phyloP scores from a whole-genome alignment of 2,329 filamentous ascomycete species.

The Elsinoe necatrix region DNA sequence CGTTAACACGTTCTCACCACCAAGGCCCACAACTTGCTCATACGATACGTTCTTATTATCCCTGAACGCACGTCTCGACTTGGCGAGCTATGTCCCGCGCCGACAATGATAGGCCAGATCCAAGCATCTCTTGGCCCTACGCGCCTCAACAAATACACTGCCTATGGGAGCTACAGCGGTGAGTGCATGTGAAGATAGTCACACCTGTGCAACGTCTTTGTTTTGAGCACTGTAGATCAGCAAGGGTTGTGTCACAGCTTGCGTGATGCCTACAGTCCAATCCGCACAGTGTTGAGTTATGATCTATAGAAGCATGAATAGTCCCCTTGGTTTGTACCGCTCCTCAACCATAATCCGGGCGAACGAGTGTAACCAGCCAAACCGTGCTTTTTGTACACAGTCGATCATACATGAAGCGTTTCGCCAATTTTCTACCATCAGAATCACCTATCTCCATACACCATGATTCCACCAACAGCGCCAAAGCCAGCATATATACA shows the following conservation, averaged over 20 bases:
- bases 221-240: not conserved
- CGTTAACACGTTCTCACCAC: not conserved
- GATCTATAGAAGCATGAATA: not conserved
- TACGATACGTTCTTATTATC: not conserved
- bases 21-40: slow-evolving; percentile 1
- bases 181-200: not conserved
- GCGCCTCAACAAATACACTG: not conserved
- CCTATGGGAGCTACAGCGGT: not conserved
- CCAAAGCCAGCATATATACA: not conserved
- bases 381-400: not conserved
- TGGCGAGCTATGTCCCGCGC: not conserved
- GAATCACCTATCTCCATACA: not conserved
- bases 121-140: not conserved
- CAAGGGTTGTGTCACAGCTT: slow-evolving; percentile 3
- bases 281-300: not conserved
- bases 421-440: not conserved
- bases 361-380: not conserved
- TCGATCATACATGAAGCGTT: not conserved
- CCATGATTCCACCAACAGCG: not conserved
- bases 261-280: not conserved
- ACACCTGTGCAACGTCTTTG: not conserved
- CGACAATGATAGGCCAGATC: not conserved
- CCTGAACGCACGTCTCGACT: not conserved
- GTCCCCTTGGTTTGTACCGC: not conserved
- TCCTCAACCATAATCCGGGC: too few relatives aligned